Evolutionary conservation across 768 basidiomycete species (phyloP), one percentile per base, ranked within the genome.

Genomic region (Asterophora lycoperdoides): DNA sequence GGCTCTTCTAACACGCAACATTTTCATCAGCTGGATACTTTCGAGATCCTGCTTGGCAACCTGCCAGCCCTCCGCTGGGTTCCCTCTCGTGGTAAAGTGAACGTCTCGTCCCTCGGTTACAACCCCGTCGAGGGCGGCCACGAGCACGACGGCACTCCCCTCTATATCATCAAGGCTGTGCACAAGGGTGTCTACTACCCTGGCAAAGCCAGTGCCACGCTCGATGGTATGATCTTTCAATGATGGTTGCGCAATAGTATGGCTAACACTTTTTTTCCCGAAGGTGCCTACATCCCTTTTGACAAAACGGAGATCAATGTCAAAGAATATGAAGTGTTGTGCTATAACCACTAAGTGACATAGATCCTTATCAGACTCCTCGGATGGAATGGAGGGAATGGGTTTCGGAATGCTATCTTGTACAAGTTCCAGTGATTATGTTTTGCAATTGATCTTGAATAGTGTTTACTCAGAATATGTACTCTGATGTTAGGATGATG

Each of bases 1-100:
- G 28, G 32, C n/a, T n/a, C n/a, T n/a, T 42, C 30, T 26, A 17
- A 35, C 29, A 6, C 23, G 26, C 46, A 17, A n/a, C 41, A 26
- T 39, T 41, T 10, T 18, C 45, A 37, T n/a, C 55, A 87, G 86
- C 33, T 82, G 29, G 76, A 72, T 23, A 72, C 69, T 29, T 89
- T 79, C 56, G 86, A 89, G 58, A 74, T 89, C 39, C 80, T 89
- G n/a, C 68, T 87, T 14, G 86, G 83, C 1, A 70, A 88, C 58
- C 66, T 70, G 54, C 64, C 61, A 3, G 81, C 71, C 19, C 62
- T 89, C 45, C 70, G 56, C 41, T 89, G 86, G 86, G 79, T 84
- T 0, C 52, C 70, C 41, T 55, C 64, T 41, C 64, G 64, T 29
- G 83, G 81, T 20, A 63, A 59, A 5, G 53, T 86, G 49, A 69